Evolutionary conservation across 1,139 yeast species (phyloP).

Genomic region (Nematodospora anomalae): DNA sequence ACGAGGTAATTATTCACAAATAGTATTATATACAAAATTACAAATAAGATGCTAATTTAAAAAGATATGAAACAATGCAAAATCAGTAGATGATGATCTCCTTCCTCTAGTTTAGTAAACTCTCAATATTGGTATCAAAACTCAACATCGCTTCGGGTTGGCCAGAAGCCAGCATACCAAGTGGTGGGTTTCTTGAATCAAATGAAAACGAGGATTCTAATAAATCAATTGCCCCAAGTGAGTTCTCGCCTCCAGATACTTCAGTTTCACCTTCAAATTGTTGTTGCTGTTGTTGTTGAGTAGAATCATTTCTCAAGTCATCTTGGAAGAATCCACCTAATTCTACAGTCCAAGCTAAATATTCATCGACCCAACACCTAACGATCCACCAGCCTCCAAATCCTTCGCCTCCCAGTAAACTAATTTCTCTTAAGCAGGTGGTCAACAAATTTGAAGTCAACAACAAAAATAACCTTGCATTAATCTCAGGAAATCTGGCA

Average conservation of each 20-base stretch:
- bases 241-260: conserved; percentile 4
- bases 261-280: conserved; percentile 1
- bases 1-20: too few species aligned
- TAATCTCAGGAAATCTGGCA: conserved; percentile 41
- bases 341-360: conserved; percentile 68
- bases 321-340: conserved; percentile 59
- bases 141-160: conserved; percentile 14
- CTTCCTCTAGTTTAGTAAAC: conserved; percentile 11
- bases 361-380: conserved; percentile 77
- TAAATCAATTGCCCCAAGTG: conserved; percentile 26
- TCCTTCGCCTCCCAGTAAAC: conserved; percentile 57
- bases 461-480: conserved; percentile 58
- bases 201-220: conserved; percentile 23
- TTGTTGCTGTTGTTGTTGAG: conserved; percentile 5
- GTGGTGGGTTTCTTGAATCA: conserved; percentile 15
- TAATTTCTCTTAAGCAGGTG: conserved; percentile 64
- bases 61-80: too few species aligned
- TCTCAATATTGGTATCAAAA: conserved; percentile 17
- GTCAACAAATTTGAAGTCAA: conserved; percentile 58
- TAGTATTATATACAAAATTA: too few species aligned
- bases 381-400: conserved; percentile 81
- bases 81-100: too few species aligned
- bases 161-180: conserved; percentile 1
- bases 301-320: conserved; percentile 22
- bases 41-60: too few species aligned